A percentile compares a stretch with the other conserved stretches of the same genome.
Conservation (phyloP, 2,329 filamentous ascomycete species). For the Venturia asperata region DNA sequence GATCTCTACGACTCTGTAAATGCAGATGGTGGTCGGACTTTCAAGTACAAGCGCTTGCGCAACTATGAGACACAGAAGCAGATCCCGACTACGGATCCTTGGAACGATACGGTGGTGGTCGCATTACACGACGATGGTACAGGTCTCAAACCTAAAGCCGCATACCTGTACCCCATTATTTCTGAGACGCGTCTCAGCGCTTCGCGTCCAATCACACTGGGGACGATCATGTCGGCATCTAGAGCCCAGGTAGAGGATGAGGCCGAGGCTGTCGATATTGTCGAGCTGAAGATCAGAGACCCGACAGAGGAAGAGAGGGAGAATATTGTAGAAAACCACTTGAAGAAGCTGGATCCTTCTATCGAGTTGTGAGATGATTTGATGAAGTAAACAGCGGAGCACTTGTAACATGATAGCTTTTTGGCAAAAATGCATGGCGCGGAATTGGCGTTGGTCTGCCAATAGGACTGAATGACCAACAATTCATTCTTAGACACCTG, state of each 20-base stretch:
- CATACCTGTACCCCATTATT: constrained; percentile 56
- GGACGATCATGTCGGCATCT: constrained; percentile 24
- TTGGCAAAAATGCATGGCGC: background rate
- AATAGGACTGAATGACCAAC: background rate
- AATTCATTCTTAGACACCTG: background rate
- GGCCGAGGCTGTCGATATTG: constrained; percentile 45
- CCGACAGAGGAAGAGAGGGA: constrained; percentile 44
- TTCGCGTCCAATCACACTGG: constrained; percentile 41
- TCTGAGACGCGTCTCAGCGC: constrained; percentile 48
- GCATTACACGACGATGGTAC: constrained; percentile 46
- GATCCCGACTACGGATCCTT: constrained; percentile 44
- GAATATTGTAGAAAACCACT: constrained; percentile 37
- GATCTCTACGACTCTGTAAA: constrained; percentile 24
- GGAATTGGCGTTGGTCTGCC: background rate
- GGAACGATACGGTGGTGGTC: constrained; percentile 50
- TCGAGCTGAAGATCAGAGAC: constrained; percentile 47
- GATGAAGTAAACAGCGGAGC: background rate
- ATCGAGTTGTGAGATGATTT: background rate
- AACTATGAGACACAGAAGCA: constrained; percentile 55
- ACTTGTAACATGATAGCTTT: background rate
- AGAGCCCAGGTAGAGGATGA: constrained; percentile 27
- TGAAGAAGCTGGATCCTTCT: constrained; percentile 38
- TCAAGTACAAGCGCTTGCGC: constrained; percentile 51
- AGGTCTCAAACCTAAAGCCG: constrained; percentile 41
- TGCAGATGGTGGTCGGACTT: constrained; percentile 29